Evolutionary conservation across 2,329 filamentous ascomycete species (phyloP).

Genomic region (Aureobasidium subglaciale): DNA sequence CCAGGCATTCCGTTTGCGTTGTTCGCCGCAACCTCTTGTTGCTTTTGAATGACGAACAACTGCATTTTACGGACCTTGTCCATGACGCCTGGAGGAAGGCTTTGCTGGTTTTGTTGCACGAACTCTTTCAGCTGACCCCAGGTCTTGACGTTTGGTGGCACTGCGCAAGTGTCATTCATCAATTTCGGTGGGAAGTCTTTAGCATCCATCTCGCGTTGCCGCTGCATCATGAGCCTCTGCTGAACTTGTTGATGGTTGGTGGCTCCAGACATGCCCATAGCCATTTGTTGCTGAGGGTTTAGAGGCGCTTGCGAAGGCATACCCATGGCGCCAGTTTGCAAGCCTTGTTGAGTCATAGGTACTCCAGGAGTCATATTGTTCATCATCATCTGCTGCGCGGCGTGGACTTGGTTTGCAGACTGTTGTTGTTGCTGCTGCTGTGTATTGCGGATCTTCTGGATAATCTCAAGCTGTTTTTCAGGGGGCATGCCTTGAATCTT

Average conservation of each 20-base stretch:
- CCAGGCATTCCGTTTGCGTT: slow-evolving; percentile 2
- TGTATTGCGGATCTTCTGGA: slow-evolving; percentile 15
- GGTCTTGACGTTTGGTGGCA: slow-evolving; percentile 46
- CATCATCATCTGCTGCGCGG: slow-evolving; percentile 25
- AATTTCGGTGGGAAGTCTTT: slow-evolving; percentile 20
- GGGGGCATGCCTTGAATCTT: slow-evolving; percentile 7
- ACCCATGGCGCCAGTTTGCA: slow-evolving; percentile 18
- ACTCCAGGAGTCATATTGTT: neutral
- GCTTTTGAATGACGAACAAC: slow-evolving; percentile 11
- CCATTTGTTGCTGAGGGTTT: slow-evolving; percentile 16
- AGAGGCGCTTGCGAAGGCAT: slow-evolving; percentile 11
- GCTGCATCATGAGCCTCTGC: slow-evolving; percentile 18
- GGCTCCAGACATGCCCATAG: slow-evolving; percentile 4
- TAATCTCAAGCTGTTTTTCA: slow-evolving; percentile 1
- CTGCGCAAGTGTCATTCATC: slow-evolving; percentile 16
- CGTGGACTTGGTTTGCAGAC: slow-evolving; percentile 16
- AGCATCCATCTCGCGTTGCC: slow-evolving; percentile 21
- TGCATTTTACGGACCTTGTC: slow-evolving; percentile 28
- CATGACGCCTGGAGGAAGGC: slow-evolving; percentile 35
- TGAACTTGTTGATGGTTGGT: slow-evolving; percentile 9
- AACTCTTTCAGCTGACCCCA: slow-evolving; percentile 54
- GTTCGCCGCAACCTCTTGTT: neutral
- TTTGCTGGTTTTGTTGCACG: slow-evolving; percentile 40
- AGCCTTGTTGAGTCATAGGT: slow-evolving; percentile 12
- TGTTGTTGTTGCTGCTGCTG: slow-evolving; percentile 26